Conservation (phyloP, 2,329 filamentous ascomycete species). For the Mollisia scopiformis region DNA sequence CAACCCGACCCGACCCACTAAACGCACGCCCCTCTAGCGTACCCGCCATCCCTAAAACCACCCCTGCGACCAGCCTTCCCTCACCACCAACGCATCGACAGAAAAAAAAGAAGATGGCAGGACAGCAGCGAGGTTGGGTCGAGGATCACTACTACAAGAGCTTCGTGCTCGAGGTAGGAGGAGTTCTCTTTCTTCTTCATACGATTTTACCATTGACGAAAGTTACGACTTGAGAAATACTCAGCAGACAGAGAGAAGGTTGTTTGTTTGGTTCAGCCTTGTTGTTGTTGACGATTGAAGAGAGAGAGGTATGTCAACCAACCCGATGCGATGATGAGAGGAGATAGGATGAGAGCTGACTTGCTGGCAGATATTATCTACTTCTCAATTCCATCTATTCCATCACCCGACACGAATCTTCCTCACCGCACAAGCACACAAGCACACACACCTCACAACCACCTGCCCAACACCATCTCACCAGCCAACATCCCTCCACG, state of each 20-base stretch:
- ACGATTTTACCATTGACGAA: neutral
- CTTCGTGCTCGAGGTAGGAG: neutral
- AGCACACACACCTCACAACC: neutral
- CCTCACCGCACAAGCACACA: neutral
- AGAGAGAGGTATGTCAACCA: neutral
- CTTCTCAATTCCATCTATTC: neutral
- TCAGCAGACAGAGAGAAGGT: neutral
- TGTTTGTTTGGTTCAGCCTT: neutral
- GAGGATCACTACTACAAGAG: conserved; percentile 3
- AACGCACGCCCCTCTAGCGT: neutral
- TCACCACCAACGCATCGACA: neutral
- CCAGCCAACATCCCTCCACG: neutral
- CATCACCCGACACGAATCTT: no score
- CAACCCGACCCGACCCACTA: neutral
- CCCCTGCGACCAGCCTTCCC: conserved; percentile 2
- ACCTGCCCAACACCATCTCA: neutral
- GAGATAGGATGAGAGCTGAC: neutral
- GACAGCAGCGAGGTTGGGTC: neutral
- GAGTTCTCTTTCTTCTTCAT: neutral
- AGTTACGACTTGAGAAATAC: neutral
- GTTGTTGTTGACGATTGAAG: no score
- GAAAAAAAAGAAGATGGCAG: conserved; percentile 3
- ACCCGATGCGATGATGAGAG: no score
- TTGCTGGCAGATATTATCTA: neutral
- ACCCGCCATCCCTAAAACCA: neutral